These are phyloP conservation scores for Meredithiella fracta DNA, from an alignment of 2,329 filamentous ascomycete genomes.

Conservation along the genomic window DNA sequence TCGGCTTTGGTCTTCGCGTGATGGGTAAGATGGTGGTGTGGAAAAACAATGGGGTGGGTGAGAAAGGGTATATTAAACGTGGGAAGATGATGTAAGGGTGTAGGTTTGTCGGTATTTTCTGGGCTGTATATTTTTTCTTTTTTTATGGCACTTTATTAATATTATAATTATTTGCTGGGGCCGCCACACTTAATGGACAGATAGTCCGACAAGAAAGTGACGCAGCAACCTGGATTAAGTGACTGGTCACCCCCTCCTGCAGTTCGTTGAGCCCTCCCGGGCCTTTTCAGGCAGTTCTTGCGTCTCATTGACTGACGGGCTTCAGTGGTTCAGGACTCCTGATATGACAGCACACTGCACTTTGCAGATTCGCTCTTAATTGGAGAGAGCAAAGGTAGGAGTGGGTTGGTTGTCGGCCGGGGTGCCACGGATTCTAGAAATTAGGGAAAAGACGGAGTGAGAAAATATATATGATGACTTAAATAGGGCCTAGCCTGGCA, in stretches of 20 bases:
- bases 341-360: no score
- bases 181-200: neutral
- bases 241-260: neutral
- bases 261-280: no score
- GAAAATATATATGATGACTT: neutral
- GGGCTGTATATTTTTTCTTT: conserved; percentile 1
- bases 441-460: neutral
- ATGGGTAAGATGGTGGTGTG: neutral
- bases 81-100: conserved; percentile 1
- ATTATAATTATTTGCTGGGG: neutral
- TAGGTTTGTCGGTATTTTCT: neutral
- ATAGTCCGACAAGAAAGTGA: neutral
- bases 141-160: neutral
- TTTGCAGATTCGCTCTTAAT: neutral
- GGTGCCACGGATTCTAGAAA: neutral
- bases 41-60: neutral
- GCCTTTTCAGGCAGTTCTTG: no score
- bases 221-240: neutral
- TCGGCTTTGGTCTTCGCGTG: neutral
- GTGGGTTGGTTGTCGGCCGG: neutral
- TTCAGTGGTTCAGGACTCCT: no score
- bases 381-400: neutral
- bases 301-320: no score
- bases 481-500: no score
- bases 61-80: neutral